Base-by-base conservation (phyloP, 495 filamentous ascomycete genomes). In the Neurospora sp. region DNA sequence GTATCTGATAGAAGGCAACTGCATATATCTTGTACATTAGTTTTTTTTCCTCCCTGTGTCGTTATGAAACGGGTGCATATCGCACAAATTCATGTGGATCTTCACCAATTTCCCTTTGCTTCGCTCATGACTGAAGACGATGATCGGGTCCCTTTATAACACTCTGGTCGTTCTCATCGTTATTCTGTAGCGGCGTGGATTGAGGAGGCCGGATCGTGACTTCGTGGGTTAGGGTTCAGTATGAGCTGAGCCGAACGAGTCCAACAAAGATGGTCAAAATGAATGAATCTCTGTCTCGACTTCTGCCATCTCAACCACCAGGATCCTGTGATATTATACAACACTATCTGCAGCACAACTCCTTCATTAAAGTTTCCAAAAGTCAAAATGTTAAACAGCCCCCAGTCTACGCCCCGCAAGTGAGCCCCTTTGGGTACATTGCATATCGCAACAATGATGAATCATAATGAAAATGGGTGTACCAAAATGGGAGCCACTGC, bases 11-110 rank as follows among this genome's bases (percentile, higher is more conserved):
- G 14, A 42, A 5, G 4, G 39, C 39, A 40, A 40, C 6, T 18
- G 41, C 11, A 60, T 27, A 23, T 73, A 75, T 75, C 72, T 71
- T 69, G 62, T 71, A 23, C 70, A 46, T 40, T 69, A 27, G 20
- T 70, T 41, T 72, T 72, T 72, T 40, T 70, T 38, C 42, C 62
- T 44, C 41, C 16, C 16, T 8, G 18, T 44, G 18, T 0, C 41
- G 6, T n/a, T 44, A 18, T 44, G 41, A 8, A 44, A n/a, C 7
- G 41, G 16, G 41, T 44, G 18, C 41, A 44, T 44, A n/a, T 44
- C 41, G 7, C 41, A 44, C 7, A n/a, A n/a, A 44, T n/a, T n/a
- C 41, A n/a, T 8, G 41, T 8, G 16, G 41, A 10, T 49, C 10
- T 49, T 49, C 9, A 10, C 9, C 18, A n/a, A 49, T 60, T 44